These are phyloP conservation scores for Neopestalotiopsis sp. DNA, from an alignment of 2,329 filamentous ascomycete species.

Conservation along the genomic window DNA sequence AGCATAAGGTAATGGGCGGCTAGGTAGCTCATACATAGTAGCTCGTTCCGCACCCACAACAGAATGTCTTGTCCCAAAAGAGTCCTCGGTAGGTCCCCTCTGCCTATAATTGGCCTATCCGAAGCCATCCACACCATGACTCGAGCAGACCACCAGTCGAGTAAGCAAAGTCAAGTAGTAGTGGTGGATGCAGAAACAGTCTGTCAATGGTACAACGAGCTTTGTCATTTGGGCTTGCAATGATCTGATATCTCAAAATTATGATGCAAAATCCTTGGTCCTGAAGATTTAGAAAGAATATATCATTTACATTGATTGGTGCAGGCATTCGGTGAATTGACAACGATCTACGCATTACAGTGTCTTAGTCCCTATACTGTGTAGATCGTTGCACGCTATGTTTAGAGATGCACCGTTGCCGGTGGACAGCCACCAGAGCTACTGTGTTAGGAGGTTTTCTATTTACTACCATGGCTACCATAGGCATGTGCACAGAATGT, in stretches of 20 bases:
- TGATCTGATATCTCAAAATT: too few relatives aligned
- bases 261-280: too few relatives aligned
- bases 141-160: slow-evolving; percentile 9
- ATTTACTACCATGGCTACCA: not conserved
- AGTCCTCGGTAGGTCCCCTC: not conserved
- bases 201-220: too few relatives aligned
- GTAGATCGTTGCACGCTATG: not conserved
- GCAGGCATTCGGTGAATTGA: not conserved
- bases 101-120: not conserved
- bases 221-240: too few relatives aligned
- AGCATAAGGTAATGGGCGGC: slow-evolving; percentile 13
- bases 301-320: not conserved
- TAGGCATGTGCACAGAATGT: not conserved
- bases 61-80: not conserved
- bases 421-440: not conserved
- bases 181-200: not conserved
- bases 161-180: slow-evolving; percentile 1
- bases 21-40: not conserved
- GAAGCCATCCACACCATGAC: slow-evolving; percentile 6
- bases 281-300: too few relatives aligned
- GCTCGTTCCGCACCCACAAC: not conserved
- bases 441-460: not conserved
- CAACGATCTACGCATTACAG: not conserved
- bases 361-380: not conserved
- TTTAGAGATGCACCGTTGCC: not conserved